phyloP scores from a whole-genome alignment of 1,284 basidiomycete genomes.

The Mycena citricolor region DNA sequence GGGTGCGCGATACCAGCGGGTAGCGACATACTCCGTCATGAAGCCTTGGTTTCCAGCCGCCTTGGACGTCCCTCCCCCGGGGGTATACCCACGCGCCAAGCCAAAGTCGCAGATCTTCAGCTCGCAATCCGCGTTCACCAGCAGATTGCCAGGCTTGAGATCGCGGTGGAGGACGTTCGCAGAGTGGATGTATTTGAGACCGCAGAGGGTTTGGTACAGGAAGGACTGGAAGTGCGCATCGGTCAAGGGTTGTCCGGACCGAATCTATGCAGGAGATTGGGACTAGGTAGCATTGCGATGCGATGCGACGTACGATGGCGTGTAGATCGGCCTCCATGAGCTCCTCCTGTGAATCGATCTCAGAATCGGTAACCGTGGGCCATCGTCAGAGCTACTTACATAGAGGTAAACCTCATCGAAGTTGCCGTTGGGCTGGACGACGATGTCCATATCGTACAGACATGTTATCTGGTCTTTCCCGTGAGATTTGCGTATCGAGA shows the following conservation, averaged over 20 bases:
- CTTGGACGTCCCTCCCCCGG: constrained; percentile 69
- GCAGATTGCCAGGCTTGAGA: constrained; percentile 93
- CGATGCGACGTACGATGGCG: constrained; percentile 71
- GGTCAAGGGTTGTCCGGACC: constrained; percentile 95
- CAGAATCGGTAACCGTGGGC: constrained; percentile 3
- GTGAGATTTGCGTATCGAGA: constrained; percentile 17
- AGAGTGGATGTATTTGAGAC: constrained; percentile 98
- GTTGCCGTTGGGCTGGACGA: constrained; percentile 83
- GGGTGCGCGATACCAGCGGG: constrained; percentile 94
- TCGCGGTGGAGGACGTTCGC: constrained; percentile 98
- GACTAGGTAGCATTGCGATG: background rate
- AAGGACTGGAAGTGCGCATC: constrained; percentile 99
- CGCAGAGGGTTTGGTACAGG: constrained; percentile 98
- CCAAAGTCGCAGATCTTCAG: constrained; percentile 99
- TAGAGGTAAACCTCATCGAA: constrained; percentile 97
- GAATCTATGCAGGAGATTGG: constrained; percentile 60
- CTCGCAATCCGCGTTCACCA: constrained; percentile 98
- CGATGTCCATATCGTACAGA: constrained; percentile 96
- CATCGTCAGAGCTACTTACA: constrained; percentile 43
- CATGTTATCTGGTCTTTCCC: constrained; percentile 71
- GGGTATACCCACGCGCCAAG: constrained; percentile 90
- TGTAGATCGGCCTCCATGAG: constrained; percentile 99
- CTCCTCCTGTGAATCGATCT: constrained; percentile 69
- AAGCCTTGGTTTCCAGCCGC: constrained; percentile 87
- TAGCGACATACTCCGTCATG: constrained; percentile 99